Base-by-base conservation (phyloP, 345 rosid species). In the Turnera subulata region DNA sequence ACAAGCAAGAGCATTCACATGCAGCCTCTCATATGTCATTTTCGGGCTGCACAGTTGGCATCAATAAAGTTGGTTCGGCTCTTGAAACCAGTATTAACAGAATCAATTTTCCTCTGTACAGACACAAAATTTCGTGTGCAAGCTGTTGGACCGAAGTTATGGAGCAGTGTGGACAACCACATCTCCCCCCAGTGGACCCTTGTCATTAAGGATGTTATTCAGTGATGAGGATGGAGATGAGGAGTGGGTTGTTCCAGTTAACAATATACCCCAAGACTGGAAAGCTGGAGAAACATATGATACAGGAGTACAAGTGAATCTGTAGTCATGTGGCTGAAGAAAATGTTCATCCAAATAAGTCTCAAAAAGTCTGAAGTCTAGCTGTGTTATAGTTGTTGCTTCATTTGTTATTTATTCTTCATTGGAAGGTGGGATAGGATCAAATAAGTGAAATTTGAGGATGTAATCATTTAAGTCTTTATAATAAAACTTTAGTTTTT, bases 181-280 rank as follows among this genome's bases (percentile, higher is more conserved):
- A 37, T 70, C 83, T 0, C 88, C 88, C 0, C 92, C 86, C 5
- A 71, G 74, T 1, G 92, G 92, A 13, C 74, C 84, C 0, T 19
- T 85, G 70, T 67, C 86, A 26, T 48, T 82, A 21, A 74, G 92
- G 81, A 82, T 85, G 88, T 29, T 82, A 50, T 70, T 85, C 49
- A 78, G 83, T 19, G 72, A 52, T 6, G 84, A 73, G 1, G 79
- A 78, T 61, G 92, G 86, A 62, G 81, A 75, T 18, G 86, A 78
- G 59, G 55, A 79, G 2, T 85, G 92, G 88, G 67, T 85, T 33
- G 82, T 64, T 63, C 92, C 92, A 12, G 79, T 71, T 37, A 80
- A 75, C 65, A 56, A 75, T 72, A 78, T 85, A 54, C 92, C 86
- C 21, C 53, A 62, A 5, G 74, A 72, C 64, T 85, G 92, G 92